Evolutionary conservation across 164 flowering plant species (phyloP).

Genomic region (Umbilicus rupestris): DNA sequence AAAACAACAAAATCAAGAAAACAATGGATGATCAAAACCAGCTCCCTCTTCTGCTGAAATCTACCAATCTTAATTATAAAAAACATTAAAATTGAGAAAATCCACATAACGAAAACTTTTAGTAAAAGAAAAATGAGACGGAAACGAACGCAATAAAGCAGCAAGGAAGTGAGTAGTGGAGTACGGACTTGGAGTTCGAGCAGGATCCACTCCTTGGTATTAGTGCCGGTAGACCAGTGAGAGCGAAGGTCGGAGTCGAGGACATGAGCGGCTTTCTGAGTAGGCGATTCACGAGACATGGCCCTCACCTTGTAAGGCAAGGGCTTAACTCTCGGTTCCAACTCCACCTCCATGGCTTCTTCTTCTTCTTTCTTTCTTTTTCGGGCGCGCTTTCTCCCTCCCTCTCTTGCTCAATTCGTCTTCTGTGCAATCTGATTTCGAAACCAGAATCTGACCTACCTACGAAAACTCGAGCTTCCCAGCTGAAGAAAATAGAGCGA

Average conservation of each 20-base stretch:
- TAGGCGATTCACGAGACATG: slow-evolving; percentile 69
- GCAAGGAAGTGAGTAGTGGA: neutral
- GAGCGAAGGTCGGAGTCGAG: slow-evolving; percentile 85
- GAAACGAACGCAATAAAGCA: neutral
- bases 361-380: too few species aligned
- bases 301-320: slow-evolving; percentile 68
- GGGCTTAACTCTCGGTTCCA: slow-evolving; percentile 75
- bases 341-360: slow-evolving; percentile 59
- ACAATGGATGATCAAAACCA: too few species aligned
- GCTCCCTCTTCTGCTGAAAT: too few species aligned
- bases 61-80: too few species aligned
- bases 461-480: neutral
- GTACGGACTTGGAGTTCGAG: slow-evolving; percentile 68
- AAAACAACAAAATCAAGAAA: too few species aligned
- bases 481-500: neutral
- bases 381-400: neutral
- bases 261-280: slow-evolving; percentile 67
- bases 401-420: neutral
- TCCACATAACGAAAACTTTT: too few species aligned
- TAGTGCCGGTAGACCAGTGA: slow-evolving; percentile 90
- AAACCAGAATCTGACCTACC: neutral
- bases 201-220: slow-evolving; percentile 90
- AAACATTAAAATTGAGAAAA: too few species aligned
- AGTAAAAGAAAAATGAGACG: neutral
- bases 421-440: neutral